phyloP scores from a whole-genome alignment of 2,329 filamentous ascomycete genomes.

The Lasiodiplodia theobromae region DNA sequence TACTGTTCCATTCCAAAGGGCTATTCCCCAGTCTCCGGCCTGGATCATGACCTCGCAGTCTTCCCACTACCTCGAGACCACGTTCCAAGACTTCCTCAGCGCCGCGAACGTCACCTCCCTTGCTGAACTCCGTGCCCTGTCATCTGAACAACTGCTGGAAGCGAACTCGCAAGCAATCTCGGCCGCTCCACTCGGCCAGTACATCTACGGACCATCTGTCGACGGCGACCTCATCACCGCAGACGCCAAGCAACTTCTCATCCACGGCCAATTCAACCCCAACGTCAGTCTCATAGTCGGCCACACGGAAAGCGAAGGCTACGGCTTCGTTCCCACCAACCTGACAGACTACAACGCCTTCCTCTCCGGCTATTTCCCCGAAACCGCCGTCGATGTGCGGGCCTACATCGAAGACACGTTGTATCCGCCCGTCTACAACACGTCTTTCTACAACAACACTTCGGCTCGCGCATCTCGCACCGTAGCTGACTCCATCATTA shows the following conservation, averaged over 20 bases:
- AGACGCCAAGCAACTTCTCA: conserved; percentile 41
- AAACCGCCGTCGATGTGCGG: not conserved
- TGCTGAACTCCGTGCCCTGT: conserved; percentile 42
- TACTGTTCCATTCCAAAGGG: conserved; percentile 47
- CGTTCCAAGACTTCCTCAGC: conserved; percentile 40
- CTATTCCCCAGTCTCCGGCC: conserved; percentile 49
- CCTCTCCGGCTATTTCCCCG: not conserved
- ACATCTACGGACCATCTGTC: conserved; percentile 44
- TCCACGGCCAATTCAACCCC: conserved; percentile 46
- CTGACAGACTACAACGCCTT: not conserved
- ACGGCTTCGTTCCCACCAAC: conserved; percentile 40
- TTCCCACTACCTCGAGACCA: conserved; percentile 39
- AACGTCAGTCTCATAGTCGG: conserved; percentile 45
- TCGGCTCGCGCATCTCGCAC: conserved; percentile 7
- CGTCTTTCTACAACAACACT: conserved; percentile 12
- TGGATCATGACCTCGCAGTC: conserved; percentile 42
- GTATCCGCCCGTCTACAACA: conserved; percentile 32
- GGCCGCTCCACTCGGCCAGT: conserved; percentile 43
- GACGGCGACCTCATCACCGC: conserved; percentile 43
- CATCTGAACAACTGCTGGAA: conserved; percentile 40
- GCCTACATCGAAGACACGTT: conserved; percentile 22
- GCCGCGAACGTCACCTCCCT: conserved; percentile 44
- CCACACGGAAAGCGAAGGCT: conserved; percentile 55
- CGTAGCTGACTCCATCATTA: not conserved
- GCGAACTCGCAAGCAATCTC: conserved; percentile 44